phyloP scores from a whole-genome alignment of 768 basidiomycete genomes.

The Suillus occidentalis region DNA sequence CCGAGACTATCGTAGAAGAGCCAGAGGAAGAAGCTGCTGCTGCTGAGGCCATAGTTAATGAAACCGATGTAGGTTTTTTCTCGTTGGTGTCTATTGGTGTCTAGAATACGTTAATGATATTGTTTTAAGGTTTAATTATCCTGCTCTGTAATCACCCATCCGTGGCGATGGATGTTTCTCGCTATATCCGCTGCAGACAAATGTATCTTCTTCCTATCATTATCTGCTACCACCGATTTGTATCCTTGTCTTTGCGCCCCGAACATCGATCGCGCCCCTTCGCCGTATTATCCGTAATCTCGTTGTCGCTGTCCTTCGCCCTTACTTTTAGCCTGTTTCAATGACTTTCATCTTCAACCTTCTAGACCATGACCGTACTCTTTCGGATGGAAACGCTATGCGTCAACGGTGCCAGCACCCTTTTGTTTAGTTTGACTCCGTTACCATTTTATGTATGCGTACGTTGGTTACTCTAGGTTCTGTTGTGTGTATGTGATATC shows the following conservation, averaged over 20 bases:
- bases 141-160: constrained; percentile 15
- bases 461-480: constrained; percentile 23
- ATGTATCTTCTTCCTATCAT: constrained; percentile 34
- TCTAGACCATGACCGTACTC: constrained; percentile 10
- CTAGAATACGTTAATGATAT: neutral
- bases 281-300: constrained; percentile 20
- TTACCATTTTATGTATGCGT: constrained; percentile 17
- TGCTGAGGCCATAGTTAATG: constrained; percentile 36
- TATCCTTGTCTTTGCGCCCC: constrained; percentile 17
- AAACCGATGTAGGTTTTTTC: constrained; percentile 21
- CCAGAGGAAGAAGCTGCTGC: constrained; percentile 45
- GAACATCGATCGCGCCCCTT: constrained; percentile 9
- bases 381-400: constrained; percentile 8
- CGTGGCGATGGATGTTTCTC: constrained; percentile 13
- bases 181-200: constrained; percentile 27
- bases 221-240: constrained; percentile 32
- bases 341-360: constrained; percentile 12
- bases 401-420: constrained; percentile 6
- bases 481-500: constrained; percentile 3
- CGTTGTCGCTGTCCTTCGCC: constrained; percentile 15
- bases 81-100: constrained; percentile 1
- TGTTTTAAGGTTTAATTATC: constrained; percentile 21
- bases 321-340: constrained; percentile 27
- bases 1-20: constrained; percentile 58
- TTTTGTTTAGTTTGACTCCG: constrained; percentile 17